Evolutionary conservation across 306 rosid species (phyloP).

Genomic region (Alnus rubra): DNA sequence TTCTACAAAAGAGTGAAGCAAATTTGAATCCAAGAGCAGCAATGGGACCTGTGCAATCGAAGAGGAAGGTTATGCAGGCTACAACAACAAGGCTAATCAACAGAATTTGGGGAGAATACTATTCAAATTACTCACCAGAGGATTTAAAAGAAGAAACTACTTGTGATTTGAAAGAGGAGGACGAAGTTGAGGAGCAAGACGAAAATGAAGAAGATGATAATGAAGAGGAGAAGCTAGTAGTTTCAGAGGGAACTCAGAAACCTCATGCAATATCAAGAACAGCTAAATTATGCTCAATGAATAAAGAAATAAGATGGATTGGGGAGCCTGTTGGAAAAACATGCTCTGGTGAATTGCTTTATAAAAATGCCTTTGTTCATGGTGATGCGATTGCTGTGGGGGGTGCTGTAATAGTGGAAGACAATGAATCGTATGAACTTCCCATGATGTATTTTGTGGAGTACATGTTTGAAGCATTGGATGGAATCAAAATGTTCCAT

Average conservation of each 20-base stretch:
- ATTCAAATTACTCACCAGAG: slow-evolving; percentile 75
- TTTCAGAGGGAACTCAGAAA: slow-evolving; percentile 42
- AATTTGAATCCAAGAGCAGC: slow-evolving; percentile 90
- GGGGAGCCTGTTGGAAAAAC: slow-evolving; percentile 59
- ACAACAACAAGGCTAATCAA: slow-evolving; percentile 82
- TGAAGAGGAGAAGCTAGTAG: slow-evolving; percentile 46
- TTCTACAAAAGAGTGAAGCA: slow-evolving; percentile 46
- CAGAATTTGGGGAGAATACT: slow-evolving; percentile 92
- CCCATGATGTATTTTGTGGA: slow-evolving; percentile 70
- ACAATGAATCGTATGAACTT: slow-evolving; percentile 49
- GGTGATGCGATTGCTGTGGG: slow-evolving; percentile 74
- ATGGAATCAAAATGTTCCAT: slow-evolving; percentile 75
- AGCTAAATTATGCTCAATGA: slow-evolving; percentile 33
- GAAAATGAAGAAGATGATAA: slow-evolving; percentile 66
- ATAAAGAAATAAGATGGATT: slow-evolving; percentile 63
- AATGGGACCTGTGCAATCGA: slow-evolving; percentile 63
- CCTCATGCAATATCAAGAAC: slow-evolving; percentile 40
- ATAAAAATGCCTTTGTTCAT: slow-evolving; percentile 49
- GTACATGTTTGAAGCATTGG: slow-evolving; percentile 72
- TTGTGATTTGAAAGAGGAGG: slow-evolving; percentile 58
- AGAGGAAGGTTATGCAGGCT: slow-evolving; percentile 88
- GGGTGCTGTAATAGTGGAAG: slow-evolving; percentile 64
- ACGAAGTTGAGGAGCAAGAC: slow-evolving; percentile 78
- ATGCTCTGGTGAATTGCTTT: slow-evolving; percentile 52
- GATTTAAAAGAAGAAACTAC: slow-evolving; percentile 44